phyloP scores from a whole-genome alignment of 441 rosid species.

The Pelargonium australe region DNA sequence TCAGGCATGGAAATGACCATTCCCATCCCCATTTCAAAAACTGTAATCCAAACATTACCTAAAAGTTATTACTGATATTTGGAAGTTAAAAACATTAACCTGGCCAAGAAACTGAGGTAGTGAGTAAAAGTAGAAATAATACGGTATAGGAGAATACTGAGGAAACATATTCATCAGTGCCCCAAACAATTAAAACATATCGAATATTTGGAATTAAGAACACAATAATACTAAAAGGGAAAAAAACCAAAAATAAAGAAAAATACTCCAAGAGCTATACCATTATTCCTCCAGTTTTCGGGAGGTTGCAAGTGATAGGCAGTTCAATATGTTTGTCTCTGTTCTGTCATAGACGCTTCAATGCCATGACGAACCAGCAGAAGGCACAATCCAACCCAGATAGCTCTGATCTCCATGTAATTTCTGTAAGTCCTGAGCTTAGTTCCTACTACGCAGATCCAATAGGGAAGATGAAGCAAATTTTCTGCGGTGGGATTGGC shows the following conservation, averaged over 20 bases:
- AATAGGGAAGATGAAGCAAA: background rate
- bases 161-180: background rate
- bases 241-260: background rate
- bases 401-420: background rate
- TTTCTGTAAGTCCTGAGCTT: background rate
- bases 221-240: background rate
- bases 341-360: background rate
- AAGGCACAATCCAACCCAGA: constrained; percentile 1
- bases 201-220: background rate
- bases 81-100: no score
- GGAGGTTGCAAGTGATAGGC: background rate
- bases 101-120: no score
- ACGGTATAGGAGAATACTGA: background rate
- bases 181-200: background rate
- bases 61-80: no score
- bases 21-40: no score
- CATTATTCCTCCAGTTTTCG: background rate
- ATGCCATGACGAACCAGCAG: background rate
- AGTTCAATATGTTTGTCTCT: background rate
- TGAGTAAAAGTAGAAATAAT: background rate
- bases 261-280: background rate
- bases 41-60: no score
- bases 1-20: no score
- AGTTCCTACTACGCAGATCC: background rate
- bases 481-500: background rate